Base-by-base conservation (phyloP, 441 rosid genomes). In the Manihot esculenta region DNA sequence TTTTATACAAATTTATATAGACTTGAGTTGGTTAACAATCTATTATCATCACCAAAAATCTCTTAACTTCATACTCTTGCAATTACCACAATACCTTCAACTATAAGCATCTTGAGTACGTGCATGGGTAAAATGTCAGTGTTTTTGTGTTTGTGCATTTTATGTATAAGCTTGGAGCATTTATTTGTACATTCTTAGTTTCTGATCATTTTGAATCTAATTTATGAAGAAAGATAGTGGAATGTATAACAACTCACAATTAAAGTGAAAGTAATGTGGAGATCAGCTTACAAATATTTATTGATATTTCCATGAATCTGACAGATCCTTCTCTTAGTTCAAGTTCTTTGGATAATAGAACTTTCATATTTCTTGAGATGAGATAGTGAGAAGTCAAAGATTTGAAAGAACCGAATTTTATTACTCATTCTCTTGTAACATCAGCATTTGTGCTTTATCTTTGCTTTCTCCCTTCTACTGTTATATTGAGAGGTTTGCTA, bases 251-350 rank as follows among this genome's bases (percentile, higher is more conserved):
- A 38, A 72, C 44, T 44, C 6, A 50, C 51, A 61, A n/a, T 17
- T 20, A 7, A 27, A 21, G 38, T 1, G 53, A 56, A 62, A 57
- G 26, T 12, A 44, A 68, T 30, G 20, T 21, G 17, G 55, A 56
- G 45, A 59, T 67, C 60, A 58, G 24, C 67, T 23, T 56, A 23
- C 53, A 54, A 71, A 26, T 62, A 20, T 64, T 27, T 60, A 50
- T 17, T 15, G 48, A 21, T 71, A 47, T 54, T 45, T 53, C 53
- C 55, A 3, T 21, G 62, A 10, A 44, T 33, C 24, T 8, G 17
- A 33, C 44, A n/a, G 18, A 30, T 14, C 14, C 24, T 61, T 24
- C 47, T 41, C 26, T 24, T 49, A 35, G 23, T 18, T 41, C 42
- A 21, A 24, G 18, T 66, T 47, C 56, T 56, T 64, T 68, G 18